A percentile compares a stretch with the other conserved stretches of the same genome.
These are phyloP conservation scores for Achaetomium macrosporum DNA, from an alignment of 2,329 filamentous ascomycete genomes.

Conservation along the genomic window DNA sequence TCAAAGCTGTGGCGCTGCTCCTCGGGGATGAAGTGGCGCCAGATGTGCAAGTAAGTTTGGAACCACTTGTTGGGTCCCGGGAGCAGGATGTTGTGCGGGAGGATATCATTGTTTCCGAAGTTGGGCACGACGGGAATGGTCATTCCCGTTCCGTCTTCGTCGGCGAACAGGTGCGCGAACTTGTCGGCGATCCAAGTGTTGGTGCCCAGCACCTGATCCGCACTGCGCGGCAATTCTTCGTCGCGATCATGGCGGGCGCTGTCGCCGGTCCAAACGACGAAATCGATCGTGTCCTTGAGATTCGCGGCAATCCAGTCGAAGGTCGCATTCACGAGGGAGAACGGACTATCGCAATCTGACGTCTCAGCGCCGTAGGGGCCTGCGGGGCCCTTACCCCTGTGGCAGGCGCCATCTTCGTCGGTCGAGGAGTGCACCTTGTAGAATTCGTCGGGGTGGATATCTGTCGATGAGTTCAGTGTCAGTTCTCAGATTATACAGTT, in stretches of 20 bases:
- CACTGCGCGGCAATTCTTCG: constrained; percentile 68
- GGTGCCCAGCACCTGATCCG: constrained; percentile 67
- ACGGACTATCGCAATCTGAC: constrained; percentile 81
- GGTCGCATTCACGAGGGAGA: constrained; percentile 76
- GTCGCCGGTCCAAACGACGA: constrained; percentile 90
- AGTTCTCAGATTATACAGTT: not conserved
- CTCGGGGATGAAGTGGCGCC: constrained; percentile 84
- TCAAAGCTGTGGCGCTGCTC: constrained; percentile 86
- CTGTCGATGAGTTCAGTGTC: constrained; percentile 40
- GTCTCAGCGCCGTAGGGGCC: constrained; percentile 81
- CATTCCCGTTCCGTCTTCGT: constrained; percentile 51
- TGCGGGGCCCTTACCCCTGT: constrained; percentile 68
- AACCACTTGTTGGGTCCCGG: constrained; percentile 86
- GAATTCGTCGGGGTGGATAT: constrained; percentile 85
- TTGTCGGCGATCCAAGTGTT: constrained; percentile 72
- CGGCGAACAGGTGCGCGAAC: constrained; percentile 67
- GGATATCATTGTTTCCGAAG: constrained; percentile 94
- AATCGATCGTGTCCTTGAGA: constrained; percentile 73
- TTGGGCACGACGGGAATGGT: constrained; percentile 79
- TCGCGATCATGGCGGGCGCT: constrained; percentile 87
- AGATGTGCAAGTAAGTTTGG: constrained; percentile 68
- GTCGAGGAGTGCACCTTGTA: constrained; percentile 77
- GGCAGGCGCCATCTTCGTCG: constrained; percentile 64
- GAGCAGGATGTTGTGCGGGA: constrained; percentile 90
- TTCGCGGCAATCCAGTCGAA: constrained; percentile 82